These are phyloP conservation scores for Podila verticillata DNA, from an alignment of 192 early-diverging fungal species.

Conservation along the genomic window DNA sequence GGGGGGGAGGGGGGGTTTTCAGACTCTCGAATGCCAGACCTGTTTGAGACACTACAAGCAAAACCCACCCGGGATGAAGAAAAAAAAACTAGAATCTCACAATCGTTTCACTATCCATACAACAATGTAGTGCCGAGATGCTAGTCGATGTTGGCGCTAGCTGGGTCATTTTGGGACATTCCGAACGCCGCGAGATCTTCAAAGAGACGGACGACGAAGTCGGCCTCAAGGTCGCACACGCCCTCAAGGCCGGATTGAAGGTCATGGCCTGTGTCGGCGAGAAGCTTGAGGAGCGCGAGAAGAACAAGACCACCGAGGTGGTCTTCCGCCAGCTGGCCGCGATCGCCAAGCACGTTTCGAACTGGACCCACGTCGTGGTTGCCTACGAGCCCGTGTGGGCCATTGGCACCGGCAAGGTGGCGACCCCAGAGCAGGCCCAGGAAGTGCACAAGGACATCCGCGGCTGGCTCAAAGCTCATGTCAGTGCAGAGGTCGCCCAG, in stretches of 20 bases:
- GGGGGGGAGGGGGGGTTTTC: too few relatives aligned
- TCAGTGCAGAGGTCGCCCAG: conserved; percentile 83
- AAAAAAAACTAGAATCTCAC: background rate
- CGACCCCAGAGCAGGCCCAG: conserved; percentile 92
- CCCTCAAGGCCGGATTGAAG: conserved; percentile 81
- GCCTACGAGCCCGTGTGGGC: conserved; percentile 99
- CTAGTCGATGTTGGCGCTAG: conserved; percentile 90
- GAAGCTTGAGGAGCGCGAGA: conserved; percentile 91
- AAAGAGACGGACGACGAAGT: conserved; percentile 83
- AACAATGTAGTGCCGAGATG: conserved; percentile 74
- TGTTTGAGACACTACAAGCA: too few relatives aligned
- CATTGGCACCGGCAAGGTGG: conserved; percentile 98
- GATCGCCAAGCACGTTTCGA: conserved; percentile 73
- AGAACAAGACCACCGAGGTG: conserved; percentile 81
- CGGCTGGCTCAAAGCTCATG: conserved; percentile 78
- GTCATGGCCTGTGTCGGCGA: conserved; percentile 97
- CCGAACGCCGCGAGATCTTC: conserved; percentile 93
- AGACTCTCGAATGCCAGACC: too few relatives aligned
- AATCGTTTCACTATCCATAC: background rate
- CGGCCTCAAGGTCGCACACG: conserved; percentile 88
- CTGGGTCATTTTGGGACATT: conserved; percentile 98
- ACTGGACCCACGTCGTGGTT: conserved; percentile 93
- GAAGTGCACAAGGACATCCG: conserved; percentile 89
- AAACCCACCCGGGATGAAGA: background rate
- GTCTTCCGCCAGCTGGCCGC: conserved; percentile 88